phyloP scores from a whole-genome alignment of 768 basidiomycete genomes.

The Pisolithus albus region DNA sequence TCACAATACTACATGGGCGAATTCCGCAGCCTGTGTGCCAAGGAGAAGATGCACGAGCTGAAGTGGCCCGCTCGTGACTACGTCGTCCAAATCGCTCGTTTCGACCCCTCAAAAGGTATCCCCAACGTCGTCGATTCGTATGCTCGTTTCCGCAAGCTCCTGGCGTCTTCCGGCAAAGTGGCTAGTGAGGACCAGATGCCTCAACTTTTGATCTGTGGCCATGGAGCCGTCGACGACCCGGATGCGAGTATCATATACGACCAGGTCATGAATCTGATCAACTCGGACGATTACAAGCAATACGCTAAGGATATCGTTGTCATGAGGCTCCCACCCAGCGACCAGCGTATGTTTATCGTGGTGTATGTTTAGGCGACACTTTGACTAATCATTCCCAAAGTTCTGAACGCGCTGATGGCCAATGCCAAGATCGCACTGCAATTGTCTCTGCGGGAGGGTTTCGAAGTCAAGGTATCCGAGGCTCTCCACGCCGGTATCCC shows the following conservation, averaged over 20 bases:
- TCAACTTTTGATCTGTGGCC: slow-evolving; percentile 79
- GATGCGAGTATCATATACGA: slow-evolving; percentile 92
- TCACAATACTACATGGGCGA: slow-evolving; percentile 86
- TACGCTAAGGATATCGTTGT: slow-evolving; percentile 64
- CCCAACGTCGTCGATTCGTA: slow-evolving; percentile 85
- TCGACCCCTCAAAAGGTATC: slow-evolving; percentile 84
- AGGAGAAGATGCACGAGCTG: slow-evolving; percentile 77
- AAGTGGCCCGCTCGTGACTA: slow-evolving; percentile 80
- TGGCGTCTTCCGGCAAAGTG: slow-evolving; percentile 39
- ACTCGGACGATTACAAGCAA: slow-evolving; percentile 42
- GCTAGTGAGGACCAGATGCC: slow-evolving; percentile 48
- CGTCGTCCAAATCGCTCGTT: slow-evolving; percentile 87
- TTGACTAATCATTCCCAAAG: slow-evolving; percentile 28
- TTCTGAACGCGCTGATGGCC: slow-evolving; percentile 83
- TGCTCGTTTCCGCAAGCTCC: slow-evolving; percentile 66
- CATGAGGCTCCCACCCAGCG: slow-evolving; percentile 76
- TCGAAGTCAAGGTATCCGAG: slow-evolving; percentile 96
- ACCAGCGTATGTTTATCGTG: slow-evolving; percentile 53
- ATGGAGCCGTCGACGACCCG: slow-evolving; percentile 91
- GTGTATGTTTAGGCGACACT: background rate
- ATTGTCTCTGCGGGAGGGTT: slow-evolving; percentile 89
- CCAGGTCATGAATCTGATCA: slow-evolving; percentile 58
- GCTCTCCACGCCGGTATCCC: slow-evolving; percentile 89
- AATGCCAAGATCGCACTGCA: slow-evolving; percentile 88
- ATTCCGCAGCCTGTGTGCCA: slow-evolving; percentile 68